Evolutionary conservation across 2,329 filamentous ascomycete genomes (phyloP), one percentile per base, ranked within the genome.

Genomic region (Alternaria atra): DNA sequence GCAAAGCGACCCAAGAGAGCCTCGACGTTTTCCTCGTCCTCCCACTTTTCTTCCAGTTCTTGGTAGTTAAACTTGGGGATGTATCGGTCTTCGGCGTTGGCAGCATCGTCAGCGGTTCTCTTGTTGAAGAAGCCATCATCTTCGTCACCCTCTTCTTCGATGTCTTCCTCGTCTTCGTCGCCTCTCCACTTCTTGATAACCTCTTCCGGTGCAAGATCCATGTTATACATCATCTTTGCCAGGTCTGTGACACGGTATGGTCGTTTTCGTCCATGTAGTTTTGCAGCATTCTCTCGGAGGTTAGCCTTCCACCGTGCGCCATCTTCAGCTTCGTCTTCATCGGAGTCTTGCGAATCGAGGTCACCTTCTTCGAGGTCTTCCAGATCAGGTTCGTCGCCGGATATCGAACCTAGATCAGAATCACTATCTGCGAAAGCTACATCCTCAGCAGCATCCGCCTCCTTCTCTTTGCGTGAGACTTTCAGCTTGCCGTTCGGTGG

Each of bases 391-490:
- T 77, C 85, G 7, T 87, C 86, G 8, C 81, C 84, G 8, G 92
- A 97, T 65, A 97, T 80, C 4, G 94, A 97, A 6, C 95, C 95
- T 5, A 99, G 85, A 76, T 99, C 96, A 0, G 95, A 99, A 78
- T 99, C 96, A 73, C 93, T 97, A 73, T 99, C 95, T 13, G 95
- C 95, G 81, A 97, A 99, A 1, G 89, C 92, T 58, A 98, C 72
- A 55, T 97, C 92, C 30, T 89, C 91, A 25, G 88, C 63, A 7
- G 62, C 52, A 51, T 71, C 60, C 12, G 50, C 42, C 4, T 74
- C 72, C 27, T 72, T 69, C 29, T 77, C 72, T 67, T 71, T 74
- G 29, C 73, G 70, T 27, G 61, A 67, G 48, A 74, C 64, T 46
- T 68, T 69, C 12, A 65, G 63, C 44, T 74, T 73, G 44, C 80